Percentiles rank a stretch among this genome's conserved stretches.
phyloP scores from a whole-genome alignment of 495 filamentous ascomycete species.

The Cudoniella acicularis region DNA sequence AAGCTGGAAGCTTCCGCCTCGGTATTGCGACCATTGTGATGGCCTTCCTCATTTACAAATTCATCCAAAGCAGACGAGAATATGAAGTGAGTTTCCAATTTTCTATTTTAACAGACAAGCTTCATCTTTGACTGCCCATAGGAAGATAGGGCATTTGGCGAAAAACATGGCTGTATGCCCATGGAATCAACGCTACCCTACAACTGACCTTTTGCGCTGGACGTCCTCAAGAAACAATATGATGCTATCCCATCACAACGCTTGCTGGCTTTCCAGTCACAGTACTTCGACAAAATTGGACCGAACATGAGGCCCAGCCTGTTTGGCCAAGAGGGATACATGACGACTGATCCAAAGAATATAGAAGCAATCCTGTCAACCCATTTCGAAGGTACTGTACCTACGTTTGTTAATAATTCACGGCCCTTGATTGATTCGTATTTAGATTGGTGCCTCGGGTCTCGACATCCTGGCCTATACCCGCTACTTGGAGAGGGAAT shows the following conservation, averaged over 20 bases:
- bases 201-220: slow-evolving; percentile 33
- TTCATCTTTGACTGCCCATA: neutral
- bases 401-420: slow-evolving; percentile 36
- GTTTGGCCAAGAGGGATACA: slow-evolving; percentile 26
- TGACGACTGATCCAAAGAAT: slow-evolving; percentile 68
- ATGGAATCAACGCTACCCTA: slow-evolving; percentile 23
- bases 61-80: neutral
- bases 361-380: slow-evolving; percentile 64
- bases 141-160: slow-evolving; percentile 19
- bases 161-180: slow-evolving; percentile 25
- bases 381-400: slow-evolving; percentile 54
- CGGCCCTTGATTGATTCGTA: slow-evolving; percentile 29
- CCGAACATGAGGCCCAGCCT: slow-evolving; percentile 11
- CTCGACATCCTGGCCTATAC: slow-evolving; percentile 42
- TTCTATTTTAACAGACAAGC: neutral
- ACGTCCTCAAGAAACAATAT: slow-evolving; percentile 28
- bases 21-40: neutral
- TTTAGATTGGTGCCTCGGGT: slow-evolving; percentile 47
- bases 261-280: slow-evolving; percentile 7
- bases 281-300: slow-evolving; percentile 3
- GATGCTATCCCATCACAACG: slow-evolving; percentile 16
- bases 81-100: neutral
- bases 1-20: neutral
- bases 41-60: neutral
- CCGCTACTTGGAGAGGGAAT: slow-evolving; percentile 65